Conservation (phyloP, 768 basidiomycete species). For the Suillus cothurnatus region DNA sequence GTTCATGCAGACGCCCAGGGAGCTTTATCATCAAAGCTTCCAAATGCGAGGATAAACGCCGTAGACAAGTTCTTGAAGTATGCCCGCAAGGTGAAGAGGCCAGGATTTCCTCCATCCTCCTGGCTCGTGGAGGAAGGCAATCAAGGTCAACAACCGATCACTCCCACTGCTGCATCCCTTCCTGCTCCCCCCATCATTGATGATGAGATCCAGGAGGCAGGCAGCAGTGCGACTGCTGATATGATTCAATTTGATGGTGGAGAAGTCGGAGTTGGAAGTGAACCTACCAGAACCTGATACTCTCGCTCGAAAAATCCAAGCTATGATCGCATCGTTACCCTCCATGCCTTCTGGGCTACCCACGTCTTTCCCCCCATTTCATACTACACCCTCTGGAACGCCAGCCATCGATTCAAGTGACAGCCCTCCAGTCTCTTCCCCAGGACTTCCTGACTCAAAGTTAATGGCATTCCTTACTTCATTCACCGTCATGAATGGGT, state of each 20-base stretch:
- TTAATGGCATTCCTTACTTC: conserved; percentile 56
- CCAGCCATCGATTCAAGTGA: conserved; percentile 14
- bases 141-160: conserved; percentile 1
- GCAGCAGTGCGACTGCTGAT: conserved; percentile 5
- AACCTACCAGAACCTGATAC: conserved; percentile 42
- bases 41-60: conserved; percentile 19
- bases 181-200: conserved; percentile 13
- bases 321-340: conserved; percentile 50
- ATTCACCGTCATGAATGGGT: conserved; percentile 66
- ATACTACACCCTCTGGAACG: conserved; percentile 16
- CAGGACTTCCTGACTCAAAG: conserved; percentile 45
- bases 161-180: conserved; percentile 11
- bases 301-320: conserved; percentile 55
- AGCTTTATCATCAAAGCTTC: conserved; percentile 15
- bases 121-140: conserved; percentile 16
- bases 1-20: conserved; percentile 10
- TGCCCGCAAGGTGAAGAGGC: conserved; percentile 14
- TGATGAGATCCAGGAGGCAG: conserved; percentile 4
- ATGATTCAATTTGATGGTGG: background rate
- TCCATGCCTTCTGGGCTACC: conserved; percentile 23
- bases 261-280: conserved; percentile 13
- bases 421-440: conserved; percentile 32
- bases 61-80: conserved; percentile 21
- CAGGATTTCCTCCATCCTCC: conserved; percentile 19
- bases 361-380: conserved; percentile 18